A percentile compares a stretch with the other conserved stretches of the same genome.
Evolutionary conservation across 495 filamentous ascomycete genomes (phyloP).

Genomic region (Penicillium canariense): DNA sequence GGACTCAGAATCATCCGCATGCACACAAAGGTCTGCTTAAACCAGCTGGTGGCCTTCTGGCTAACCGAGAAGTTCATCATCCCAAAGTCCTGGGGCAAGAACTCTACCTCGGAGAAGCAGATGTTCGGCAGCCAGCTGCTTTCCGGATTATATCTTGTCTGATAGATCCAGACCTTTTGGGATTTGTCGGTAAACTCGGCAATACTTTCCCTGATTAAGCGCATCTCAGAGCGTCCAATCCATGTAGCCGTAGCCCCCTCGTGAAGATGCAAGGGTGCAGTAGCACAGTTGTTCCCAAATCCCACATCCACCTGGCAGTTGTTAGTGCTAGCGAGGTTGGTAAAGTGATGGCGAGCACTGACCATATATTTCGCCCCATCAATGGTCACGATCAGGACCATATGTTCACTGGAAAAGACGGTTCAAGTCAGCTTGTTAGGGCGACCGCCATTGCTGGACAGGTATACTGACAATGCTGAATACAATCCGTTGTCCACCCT

Average conservation of each 20-base stretch:
- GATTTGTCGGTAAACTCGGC: constrained; percentile 39
- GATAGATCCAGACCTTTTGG: constrained; percentile 59
- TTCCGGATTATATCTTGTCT: constrained; percentile 46
- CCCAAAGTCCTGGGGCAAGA: constrained; percentile 54
- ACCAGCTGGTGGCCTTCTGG: constrained; percentile 46
- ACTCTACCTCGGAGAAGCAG: constrained; percentile 60
- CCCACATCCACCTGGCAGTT: constrained; percentile 61
- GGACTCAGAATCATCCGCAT: constrained; percentile 50
- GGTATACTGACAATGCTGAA: constrained; percentile 24
- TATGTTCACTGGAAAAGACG: constrained; percentile 46
- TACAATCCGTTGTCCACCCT: constrained; percentile 25
- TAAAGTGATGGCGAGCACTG: background rate
- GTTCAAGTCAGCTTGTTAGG: background rate
- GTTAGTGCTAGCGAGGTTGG: constrained; percentile 3
- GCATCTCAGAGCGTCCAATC: constrained; percentile 49
- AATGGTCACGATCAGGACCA: constrained; percentile 66
- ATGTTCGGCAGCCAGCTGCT: constrained; percentile 53
- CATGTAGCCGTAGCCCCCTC: constrained; percentile 37
- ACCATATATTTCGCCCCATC: constrained; percentile 50
- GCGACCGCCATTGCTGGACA: background rate
- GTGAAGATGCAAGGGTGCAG: constrained; percentile 51
- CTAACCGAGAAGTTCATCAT: constrained; percentile 60
- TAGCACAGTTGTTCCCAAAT: constrained; percentile 61
- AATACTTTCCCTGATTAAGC: constrained; percentile 45
- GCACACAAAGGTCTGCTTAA: constrained; percentile 52